phyloP scores from a whole-genome alignment of 352 stramenopile species.

The Pythium dissimile region DNA sequence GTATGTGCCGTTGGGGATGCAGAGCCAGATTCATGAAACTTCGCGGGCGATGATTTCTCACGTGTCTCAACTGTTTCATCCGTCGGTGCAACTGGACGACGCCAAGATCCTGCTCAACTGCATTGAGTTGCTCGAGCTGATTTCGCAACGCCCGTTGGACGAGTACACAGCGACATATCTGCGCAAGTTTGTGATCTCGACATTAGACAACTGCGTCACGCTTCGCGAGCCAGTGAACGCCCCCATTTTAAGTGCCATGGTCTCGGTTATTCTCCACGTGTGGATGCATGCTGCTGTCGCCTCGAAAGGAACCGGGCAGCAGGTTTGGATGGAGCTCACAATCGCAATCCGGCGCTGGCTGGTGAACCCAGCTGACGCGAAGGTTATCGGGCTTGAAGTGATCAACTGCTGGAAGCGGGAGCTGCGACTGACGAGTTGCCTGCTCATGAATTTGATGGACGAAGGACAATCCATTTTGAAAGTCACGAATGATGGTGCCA shows the following conservation, averaged over 20 bases:
- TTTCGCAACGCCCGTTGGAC: conserved; percentile 77
- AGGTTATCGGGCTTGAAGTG: conserved; percentile 57
- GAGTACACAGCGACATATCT: conserved; percentile 85
- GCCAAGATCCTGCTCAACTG: conserved; percentile 81
- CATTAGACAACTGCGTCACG: conserved; percentile 72
- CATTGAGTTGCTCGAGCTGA: conserved; percentile 81
- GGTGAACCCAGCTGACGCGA: conserved; percentile 52
- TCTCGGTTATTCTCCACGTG: conserved; percentile 79
- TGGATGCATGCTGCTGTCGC: conserved; percentile 81
- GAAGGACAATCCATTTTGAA: conserved; percentile 71
- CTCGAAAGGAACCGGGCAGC: conserved; percentile 47
- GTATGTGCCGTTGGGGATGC: conserved; percentile 77
- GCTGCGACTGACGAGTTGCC: conserved; percentile 69
- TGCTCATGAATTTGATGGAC: conserved; percentile 82
- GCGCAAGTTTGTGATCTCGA: conserved; percentile 85
- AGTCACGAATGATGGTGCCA: conserved; percentile 50
- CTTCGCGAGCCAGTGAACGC: conserved; percentile 65
- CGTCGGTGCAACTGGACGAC: conserved; percentile 79
- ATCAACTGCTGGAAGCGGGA: conserved; percentile 86
- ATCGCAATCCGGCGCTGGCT: conserved; percentile 80
- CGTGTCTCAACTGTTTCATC: conserved; percentile 85
- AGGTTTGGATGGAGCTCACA: conserved; percentile 80
- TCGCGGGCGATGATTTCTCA: conserved; percentile 84
- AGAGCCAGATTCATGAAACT: conserved; percentile 77
- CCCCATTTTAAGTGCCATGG: conserved; percentile 66